These are phyloP conservation scores for Clonostachys rosea DNA, from an alignment of 2,329 filamentous ascomycete species.

Conservation along the genomic window DNA sequence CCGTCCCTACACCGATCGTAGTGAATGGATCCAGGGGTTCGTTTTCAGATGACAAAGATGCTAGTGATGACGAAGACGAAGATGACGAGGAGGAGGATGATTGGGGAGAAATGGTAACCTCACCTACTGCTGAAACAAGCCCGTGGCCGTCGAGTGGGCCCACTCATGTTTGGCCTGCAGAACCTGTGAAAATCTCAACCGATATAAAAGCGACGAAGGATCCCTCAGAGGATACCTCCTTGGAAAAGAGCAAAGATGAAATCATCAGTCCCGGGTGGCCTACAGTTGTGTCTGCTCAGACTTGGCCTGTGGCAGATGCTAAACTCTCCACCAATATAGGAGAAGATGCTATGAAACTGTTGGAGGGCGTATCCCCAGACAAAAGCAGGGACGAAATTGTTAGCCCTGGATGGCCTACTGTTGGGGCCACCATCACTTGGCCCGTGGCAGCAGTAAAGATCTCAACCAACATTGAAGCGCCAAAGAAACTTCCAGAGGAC, in stretches of 20 bases:
- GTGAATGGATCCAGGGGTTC: no score
- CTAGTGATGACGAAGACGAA: conserved; percentile 1
- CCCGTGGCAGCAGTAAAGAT: neutral
- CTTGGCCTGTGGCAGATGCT: neutral
- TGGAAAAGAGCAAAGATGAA: neutral
- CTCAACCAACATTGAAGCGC: neutral
- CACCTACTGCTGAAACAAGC: conserved; percentile 10
- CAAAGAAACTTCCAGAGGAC: neutral
- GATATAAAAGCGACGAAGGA: neutral
- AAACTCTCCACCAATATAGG: neutral
- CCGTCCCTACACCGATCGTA: no score
- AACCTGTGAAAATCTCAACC: neutral
- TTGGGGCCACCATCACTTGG: neutral
- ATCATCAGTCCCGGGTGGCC: neutral
- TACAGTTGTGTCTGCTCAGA: neutral
- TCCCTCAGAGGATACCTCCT: neutral
- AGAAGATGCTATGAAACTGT: neutral
- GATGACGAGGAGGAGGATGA: conserved; percentile 46
- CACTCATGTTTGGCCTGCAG: neutral
- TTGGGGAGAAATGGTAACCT: conserved; percentile 56
- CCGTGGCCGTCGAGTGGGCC: neutral
- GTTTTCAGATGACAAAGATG: neutral
- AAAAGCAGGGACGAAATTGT: neutral
- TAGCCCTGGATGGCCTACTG: neutral
- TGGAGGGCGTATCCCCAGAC: neutral